These are phyloP conservation scores for Scedosporium apiospermum DNA, from an alignment of 2,329 filamentous ascomycete species.

Conservation along the genomic window DNA sequence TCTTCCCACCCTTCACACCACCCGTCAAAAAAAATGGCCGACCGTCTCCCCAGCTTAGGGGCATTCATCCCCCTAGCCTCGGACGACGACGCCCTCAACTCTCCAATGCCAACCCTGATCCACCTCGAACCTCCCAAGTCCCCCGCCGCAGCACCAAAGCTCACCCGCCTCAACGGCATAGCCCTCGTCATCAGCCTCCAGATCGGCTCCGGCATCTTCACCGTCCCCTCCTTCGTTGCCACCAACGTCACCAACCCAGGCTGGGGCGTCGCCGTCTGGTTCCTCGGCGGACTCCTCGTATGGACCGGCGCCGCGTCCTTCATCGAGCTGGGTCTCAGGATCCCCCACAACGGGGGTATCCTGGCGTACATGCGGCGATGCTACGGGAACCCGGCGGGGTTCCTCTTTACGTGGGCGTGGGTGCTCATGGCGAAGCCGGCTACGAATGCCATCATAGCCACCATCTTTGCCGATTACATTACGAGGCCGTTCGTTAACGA, in stretches of 20 bases:
- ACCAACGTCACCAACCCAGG: slow-evolving; percentile 83
- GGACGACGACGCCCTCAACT: neutral
- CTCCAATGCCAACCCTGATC: neutral
- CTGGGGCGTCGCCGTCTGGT: slow-evolving; percentile 83
- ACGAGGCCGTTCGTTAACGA: slow-evolving; percentile 77
- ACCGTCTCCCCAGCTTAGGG: neutral
- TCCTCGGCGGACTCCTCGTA: slow-evolving; percentile 81
- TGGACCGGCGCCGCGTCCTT: slow-evolving; percentile 96
- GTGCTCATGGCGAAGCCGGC: slow-evolving; percentile 92
- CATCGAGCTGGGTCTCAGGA: slow-evolving; percentile 89
- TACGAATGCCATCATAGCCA: slow-evolving; percentile 84
- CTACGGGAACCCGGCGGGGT: slow-evolving; percentile 85
- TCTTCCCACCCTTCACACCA: neutral
- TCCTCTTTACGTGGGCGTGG: slow-evolving; percentile 93
- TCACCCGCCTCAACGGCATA: slow-evolving; percentile 89
- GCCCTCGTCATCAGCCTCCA: slow-evolving; percentile 86
- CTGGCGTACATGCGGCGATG: slow-evolving; percentile 95
- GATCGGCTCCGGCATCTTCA: slow-evolving; percentile 95
- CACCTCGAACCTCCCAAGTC: neutral
- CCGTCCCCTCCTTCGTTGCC: slow-evolving; percentile 86
- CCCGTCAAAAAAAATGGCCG: neutral
- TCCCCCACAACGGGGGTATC: slow-evolving; percentile 87
- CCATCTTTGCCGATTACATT: slow-evolving; percentile 98
- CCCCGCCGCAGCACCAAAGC: slow-evolving; percentile 11
- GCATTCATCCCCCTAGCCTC: neutral